phyloP scores from a whole-genome alignment of 176 grass and related monocot genomes.

The Rhipidocladum racemiflorum region DNA sequence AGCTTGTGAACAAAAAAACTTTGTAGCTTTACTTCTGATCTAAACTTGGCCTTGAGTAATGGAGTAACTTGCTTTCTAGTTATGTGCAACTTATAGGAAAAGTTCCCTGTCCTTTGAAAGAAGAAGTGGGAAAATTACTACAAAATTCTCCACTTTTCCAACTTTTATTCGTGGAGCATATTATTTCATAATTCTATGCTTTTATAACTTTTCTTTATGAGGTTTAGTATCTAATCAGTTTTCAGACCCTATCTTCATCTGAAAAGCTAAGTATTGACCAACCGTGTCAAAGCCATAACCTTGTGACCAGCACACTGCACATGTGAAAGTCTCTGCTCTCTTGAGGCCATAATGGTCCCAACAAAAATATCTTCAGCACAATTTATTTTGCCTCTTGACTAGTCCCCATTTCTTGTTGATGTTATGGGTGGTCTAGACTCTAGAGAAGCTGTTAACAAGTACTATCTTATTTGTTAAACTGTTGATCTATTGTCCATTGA shows the following conservation, averaged over 20 bases:
- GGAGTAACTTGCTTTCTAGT: constrained; percentile 16
- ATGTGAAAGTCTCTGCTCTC: not conserved
- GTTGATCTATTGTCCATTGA: not conserved
- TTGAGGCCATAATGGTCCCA: constrained; percentile 1
- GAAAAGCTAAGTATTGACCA: not conserved
- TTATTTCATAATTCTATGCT: not conserved
- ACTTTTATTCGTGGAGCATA: not conserved
- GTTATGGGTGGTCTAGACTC: not conserved
- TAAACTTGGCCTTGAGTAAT: constrained; percentile 22
- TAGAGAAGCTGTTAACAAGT: not conserved
- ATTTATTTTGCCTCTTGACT: not conserved
- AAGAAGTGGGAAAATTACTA: not conserved
- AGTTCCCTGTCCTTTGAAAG: constrained; percentile 9
- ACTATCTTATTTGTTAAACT: not conserved
- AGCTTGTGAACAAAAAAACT: constrained; percentile 12
- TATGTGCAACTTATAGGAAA: not conserved
- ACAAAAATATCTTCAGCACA: not conserved
- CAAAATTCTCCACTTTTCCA: not conserved
- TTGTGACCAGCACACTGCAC: not conserved
- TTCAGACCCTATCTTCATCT: constrained; percentile 15
- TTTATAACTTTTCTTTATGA: not conserved
- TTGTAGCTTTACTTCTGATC: constrained; percentile 29
- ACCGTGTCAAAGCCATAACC: not conserved
- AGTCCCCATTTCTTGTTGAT: not conserved
- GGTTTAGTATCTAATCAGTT: not conserved